Conservation (phyloP, 2,329 filamentous ascomycete species). For the Pseudogymnoascus sp. region DNA sequence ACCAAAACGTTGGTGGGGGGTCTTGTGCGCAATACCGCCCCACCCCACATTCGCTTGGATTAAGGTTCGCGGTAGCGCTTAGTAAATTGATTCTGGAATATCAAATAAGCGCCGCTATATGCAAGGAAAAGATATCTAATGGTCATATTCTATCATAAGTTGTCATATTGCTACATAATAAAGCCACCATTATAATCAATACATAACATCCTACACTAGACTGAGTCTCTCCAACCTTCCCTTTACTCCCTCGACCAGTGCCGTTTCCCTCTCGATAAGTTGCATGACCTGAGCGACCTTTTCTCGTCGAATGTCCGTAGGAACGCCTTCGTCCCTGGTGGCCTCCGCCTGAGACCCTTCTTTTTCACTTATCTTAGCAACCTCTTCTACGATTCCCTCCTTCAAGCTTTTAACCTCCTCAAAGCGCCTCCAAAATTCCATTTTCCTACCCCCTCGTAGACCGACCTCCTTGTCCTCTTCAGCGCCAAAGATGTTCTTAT, state of each 20-base stretch:
- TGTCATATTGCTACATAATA: constrained; percentile 3
- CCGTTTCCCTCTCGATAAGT: constrained; percentile 57
- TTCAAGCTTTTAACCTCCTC: constrained; percentile 46
- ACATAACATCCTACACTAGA: constrained; percentile 12
- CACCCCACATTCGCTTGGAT: constrained; percentile 7
- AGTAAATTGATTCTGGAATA: constrained; percentile 1
- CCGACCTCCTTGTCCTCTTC: constrained; percentile 11
- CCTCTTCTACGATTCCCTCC: constrained; percentile 40
- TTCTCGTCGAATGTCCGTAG: constrained; percentile 50
- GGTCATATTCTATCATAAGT: not conserved
- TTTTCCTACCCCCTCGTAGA: constrained; percentile 24
- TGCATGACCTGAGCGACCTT: constrained; percentile 56
- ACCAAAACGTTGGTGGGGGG: constrained; percentile 9
- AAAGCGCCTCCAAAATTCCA: constrained; percentile 47
- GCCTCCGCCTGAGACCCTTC: constrained; percentile 14
- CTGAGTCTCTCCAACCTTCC: constrained; percentile 50
- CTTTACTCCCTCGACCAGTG: constrained; percentile 58
- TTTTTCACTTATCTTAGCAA: constrained; percentile 25
- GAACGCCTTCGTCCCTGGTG: constrained; percentile 29
- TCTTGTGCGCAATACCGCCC: constrained; percentile 7
- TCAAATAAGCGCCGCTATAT: constrained; percentile 1
- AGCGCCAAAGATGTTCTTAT: constrained; percentile 27
- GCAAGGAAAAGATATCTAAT: not conserved
- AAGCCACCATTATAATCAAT: not conserved
- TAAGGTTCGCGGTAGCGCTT: constrained; percentile 8